Evolutionary conservation across 1,139 yeast genomes (phyloP), one percentile per base, ranked within the genome.

Genomic region (Blastobotrys arbuscula): DNA sequence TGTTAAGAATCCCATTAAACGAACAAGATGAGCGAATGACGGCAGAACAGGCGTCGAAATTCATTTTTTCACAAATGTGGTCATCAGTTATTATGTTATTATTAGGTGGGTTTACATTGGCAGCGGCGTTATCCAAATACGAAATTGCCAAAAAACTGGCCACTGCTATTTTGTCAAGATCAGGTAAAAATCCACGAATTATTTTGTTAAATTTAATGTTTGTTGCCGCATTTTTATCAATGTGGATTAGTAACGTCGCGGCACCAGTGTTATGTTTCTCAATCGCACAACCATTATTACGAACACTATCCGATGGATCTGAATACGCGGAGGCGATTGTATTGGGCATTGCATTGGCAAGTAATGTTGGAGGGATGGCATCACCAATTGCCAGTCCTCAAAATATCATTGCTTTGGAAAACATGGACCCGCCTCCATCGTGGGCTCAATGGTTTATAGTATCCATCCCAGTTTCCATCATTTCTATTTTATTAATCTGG

Each of bases 231-330:
- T 81, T 90, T 59, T 79, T 86, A 44, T 82, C 95, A 12, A 90
- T 92, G 89, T 90, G 96, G 95, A 92, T 90, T 45, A 84, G 95
- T 18, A 90, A 90, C 63, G 97, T 90, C 39, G 97, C 97, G 1
- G 92, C 97, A 0, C 97, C 97, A 0, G 97, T 90, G 2, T 74
- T 90, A 51, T 85, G 95, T 68, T 88, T 78, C 63, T 87, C 96
- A 1, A 84, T 90, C 56, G 84, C 92, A 51, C 96, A 88, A 65
- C 96, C 97, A 0, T 73, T 90, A 38, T 72, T 90, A 58, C 77
- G 95, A 59, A 84, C 94, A 0, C 69, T 89, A 39, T 95, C 96
- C 18, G 80, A 85, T 42, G 81, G 81, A 5, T 82, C 90, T 10
- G 77, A 80, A 4, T 87, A 87, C 62, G 86, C 89, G 10, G 82